Conservation (phyloP, 768 basidiomycete species). For the Astraeus odoratus region DNA sequence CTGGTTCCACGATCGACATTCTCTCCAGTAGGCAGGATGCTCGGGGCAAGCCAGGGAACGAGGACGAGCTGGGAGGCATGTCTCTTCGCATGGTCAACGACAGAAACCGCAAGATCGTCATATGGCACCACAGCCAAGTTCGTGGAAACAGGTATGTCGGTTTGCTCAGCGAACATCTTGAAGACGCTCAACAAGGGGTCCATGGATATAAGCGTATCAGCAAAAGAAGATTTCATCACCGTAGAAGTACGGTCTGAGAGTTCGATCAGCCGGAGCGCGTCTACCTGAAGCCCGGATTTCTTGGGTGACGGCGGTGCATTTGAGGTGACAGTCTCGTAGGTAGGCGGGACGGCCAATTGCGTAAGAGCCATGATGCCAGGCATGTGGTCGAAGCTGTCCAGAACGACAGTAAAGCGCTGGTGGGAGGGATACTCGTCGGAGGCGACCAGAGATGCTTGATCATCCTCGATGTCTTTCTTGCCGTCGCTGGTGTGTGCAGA, state of each 20-base stretch:
- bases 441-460: neutral
- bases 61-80: constrained; percentile 67
- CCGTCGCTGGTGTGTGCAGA: neutral
- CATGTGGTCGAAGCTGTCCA: constrained; percentile 85
- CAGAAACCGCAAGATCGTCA: constrained; percentile 62
- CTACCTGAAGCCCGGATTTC: constrained; percentile 32
- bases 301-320: neutral
- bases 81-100: constrained; percentile 53
- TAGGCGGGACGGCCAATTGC: constrained; percentile 58
- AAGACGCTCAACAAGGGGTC: constrained; percentile 72
- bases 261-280: constrained; percentile 85
- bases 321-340: constrained; percentile 6
- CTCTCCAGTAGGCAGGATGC: constrained; percentile 19
- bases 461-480: neutral
- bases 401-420: constrained; percentile 69
- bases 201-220: constrained; percentile 58
- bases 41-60: constrained; percentile 70
- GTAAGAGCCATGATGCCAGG: constrained; percentile 87
- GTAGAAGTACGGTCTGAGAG: constrained; percentile 84
- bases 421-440: constrained; percentile 14
- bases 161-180: constrained; percentile 71
- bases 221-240: constrained; percentile 74
- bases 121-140: constrained; percentile 71
- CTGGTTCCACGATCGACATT: constrained; percentile 23
- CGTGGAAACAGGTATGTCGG: constrained; percentile 57